Evolutionary conservation across 257 asterid genomes (phyloP).

Genomic region (Thymus quinquecostatus): DNA sequence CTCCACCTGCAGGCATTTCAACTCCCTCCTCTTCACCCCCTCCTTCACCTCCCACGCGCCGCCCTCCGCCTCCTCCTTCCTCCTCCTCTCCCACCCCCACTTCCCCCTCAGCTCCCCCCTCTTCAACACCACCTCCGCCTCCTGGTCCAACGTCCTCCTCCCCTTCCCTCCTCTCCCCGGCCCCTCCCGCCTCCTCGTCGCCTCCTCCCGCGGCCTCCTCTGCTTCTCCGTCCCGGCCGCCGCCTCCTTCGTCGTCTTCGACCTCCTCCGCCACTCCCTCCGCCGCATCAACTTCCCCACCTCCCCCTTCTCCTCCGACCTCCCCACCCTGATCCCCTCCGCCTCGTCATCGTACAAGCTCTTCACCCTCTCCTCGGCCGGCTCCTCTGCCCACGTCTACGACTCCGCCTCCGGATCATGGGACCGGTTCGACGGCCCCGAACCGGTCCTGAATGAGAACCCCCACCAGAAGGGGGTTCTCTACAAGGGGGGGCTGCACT

Average conservation of each 20-base stretch:
- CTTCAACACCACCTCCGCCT: constrained; percentile 47
- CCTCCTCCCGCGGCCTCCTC: constrained; percentile 58
- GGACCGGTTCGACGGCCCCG: constrained; percentile 39
- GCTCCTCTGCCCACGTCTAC: constrained; percentile 52
- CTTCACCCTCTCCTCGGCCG: constrained; percentile 45
- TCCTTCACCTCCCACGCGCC: constrained; percentile 51
- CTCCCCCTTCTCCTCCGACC: constrained; percentile 47
- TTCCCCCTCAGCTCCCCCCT: constrained; percentile 44
- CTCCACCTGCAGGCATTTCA: constrained; percentile 70
- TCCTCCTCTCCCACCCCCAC: constrained; percentile 72
- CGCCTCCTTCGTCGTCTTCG: constrained; percentile 48
- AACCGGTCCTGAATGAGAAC: constrained; percentile 35
- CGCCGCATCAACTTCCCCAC: constrained; percentile 52
- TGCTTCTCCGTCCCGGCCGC: constrained; percentile 49
- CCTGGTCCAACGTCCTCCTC: constrained; percentile 51
- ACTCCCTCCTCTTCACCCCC: constrained; percentile 57
- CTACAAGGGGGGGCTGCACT: constrained; percentile 43
- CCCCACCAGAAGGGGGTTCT: constrained; percentile 54
- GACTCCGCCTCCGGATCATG: constrained; percentile 44
- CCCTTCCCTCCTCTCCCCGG: constrained; percentile 39
- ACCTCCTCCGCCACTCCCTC: constrained; percentile 45
- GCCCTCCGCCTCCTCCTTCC: constrained; percentile 51
- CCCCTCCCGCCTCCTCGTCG: constrained; percentile 34
- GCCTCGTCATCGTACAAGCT: constrained; percentile 38
- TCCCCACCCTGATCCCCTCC: constrained; percentile 48